Evolutionary conservation across 1,139 yeast species (phyloP), one percentile per base, ranked within the genome.

Genomic region (Yamadazyma atlantica): DNA sequence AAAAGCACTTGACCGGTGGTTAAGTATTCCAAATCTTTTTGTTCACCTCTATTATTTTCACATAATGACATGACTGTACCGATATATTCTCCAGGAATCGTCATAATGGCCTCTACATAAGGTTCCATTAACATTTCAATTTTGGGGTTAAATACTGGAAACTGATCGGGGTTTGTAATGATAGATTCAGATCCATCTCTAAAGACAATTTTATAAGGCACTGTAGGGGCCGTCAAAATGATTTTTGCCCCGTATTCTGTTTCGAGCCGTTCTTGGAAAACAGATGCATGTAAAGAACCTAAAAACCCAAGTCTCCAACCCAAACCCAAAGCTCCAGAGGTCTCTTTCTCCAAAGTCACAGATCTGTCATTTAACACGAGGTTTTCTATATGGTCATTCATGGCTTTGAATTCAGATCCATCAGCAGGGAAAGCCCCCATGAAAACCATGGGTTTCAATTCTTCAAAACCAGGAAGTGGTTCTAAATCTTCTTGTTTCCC

Each of bases 381-480:
- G 53, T 89, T 89, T 49, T 84, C 86, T 60, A 92, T 81, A 57
- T 89, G 86, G 51, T 92, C 97, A 53, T 92, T 96, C 69, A 92
- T 73, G 28, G 80, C 84, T 44, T 85, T 86, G 58, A 90, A 92
- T 51, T 90, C 96, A 1, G 85, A 77, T 4, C 96, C 96, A 55
- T 90, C 96, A 0, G 96, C 94, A 0, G 98, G 98, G 53, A 89
- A 92, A 0, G 98, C 98, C 7, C 98, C 98, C 32, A 92, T 95
- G 60, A 90, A 92, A 5, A 92, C 97, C 97, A 92, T 92, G 1
- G 98, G 97, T 58, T 92, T 90, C 1, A 95, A 90, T 51, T 88
- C 97, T 59, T 90, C 97, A 60, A 92, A 92, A 0, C 97, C 97
- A 0, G 96, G 96, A 21, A 92, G 67, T 1, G 96, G 83, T 41